Percentiles rank a stretch among this genome's conserved stretches.
phyloP scores from a whole-genome alignment of 2,329 filamentous ascomycete species.

The Alternaria rosae region DNA sequence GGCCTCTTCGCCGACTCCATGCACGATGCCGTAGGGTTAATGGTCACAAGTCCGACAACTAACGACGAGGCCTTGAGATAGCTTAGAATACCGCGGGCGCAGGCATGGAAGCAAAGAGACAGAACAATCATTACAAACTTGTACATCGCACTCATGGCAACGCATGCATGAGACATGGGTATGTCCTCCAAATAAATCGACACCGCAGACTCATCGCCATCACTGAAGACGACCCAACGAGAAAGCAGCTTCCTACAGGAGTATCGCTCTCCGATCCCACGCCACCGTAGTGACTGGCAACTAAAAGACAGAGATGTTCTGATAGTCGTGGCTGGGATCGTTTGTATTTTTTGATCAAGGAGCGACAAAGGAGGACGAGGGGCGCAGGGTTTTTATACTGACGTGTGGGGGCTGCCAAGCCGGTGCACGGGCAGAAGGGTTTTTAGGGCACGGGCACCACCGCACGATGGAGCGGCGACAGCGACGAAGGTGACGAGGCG shows the following conservation, averaged over 20 bases:
- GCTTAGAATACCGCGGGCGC: background rate
- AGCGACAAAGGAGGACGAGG: conserved; percentile 52
- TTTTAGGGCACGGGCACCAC: conserved; percentile 4
- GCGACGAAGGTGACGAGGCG: background rate
- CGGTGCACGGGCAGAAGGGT: background rate
- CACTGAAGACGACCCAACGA: conserved; percentile 73
- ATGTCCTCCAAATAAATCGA: conserved; percentile 73
- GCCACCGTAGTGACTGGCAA: conserved; percentile 71
- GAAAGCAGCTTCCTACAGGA: conserved; percentile 72
- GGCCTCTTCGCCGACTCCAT: background rate
- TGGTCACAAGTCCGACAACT: background rate
- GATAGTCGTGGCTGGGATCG: conserved; percentile 74
- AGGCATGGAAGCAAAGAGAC: background rate
- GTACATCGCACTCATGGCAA: background rate
- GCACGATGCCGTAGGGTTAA: background rate
- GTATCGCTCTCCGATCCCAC: conserved; percentile 68
- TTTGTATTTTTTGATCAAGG: conserved; percentile 65
- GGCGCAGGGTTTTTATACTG: conserved; percentile 33
- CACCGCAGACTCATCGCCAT: conserved; percentile 74
- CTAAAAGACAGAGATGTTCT: conserved; percentile 64
- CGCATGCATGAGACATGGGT: conserved; percentile 28
- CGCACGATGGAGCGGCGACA: background rate
- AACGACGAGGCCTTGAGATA: background rate
- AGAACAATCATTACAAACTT: background rate
- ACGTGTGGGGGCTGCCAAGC: conserved; percentile 9